Conservation (phyloP, 2,329 filamentous ascomycete genomes). For the Penicillium sp. region DNA sequence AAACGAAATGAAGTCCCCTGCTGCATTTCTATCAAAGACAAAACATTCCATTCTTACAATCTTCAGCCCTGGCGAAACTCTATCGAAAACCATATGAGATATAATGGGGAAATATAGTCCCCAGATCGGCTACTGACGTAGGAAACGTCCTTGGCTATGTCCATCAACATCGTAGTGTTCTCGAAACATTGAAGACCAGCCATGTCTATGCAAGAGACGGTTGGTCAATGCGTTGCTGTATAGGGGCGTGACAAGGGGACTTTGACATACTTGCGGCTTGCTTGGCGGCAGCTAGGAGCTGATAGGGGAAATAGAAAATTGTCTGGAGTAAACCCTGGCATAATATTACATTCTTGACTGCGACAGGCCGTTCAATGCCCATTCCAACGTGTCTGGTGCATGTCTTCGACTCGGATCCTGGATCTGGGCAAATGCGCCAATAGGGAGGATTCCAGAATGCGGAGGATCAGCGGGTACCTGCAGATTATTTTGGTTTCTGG, state of each 20-base stretch:
- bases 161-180: too few relatives aligned
- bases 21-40: slow-evolving; percentile 4
- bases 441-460: not conserved
- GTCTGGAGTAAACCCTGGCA: not conserved
- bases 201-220: not conserved
- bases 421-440: not conserved
- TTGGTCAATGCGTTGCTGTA: not conserved
- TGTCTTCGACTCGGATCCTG: not conserved
- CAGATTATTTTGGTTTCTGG: not conserved
- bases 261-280: not conserved
- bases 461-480: not conserved
- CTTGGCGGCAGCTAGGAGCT: not conserved
- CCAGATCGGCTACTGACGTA: not conserved
- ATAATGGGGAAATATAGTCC: not conserved
- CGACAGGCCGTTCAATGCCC: not conserved
- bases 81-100: not conserved
- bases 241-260: not conserved
- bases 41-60: slow-evolving; percentile 1
- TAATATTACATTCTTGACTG: not conserved
- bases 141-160: not conserved
- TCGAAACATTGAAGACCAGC: not conserved
- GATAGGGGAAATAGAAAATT: not conserved
- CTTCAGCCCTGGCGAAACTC: not conserved
- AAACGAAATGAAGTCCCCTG: not conserved
- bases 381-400: too few relatives aligned